These are phyloP conservation scores for Kluyveromyces marxianus DNA, from an alignment of 1,139 yeast genomes.

Conservation along the genomic window DNA sequence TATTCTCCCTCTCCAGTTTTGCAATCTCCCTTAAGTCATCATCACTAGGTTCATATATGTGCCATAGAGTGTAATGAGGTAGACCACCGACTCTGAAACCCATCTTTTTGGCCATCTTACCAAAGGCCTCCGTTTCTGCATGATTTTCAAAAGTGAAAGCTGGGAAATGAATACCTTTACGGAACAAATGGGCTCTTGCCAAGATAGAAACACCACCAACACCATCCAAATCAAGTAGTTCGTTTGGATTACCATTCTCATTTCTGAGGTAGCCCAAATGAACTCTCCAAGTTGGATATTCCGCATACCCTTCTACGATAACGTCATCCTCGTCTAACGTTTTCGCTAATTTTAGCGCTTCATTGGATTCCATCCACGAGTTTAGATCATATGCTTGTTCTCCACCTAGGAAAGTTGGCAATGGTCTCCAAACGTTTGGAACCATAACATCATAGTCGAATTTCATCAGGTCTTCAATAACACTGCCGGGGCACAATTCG, in stretches of 20 bases:
- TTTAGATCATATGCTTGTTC: conserved; percentile 81
- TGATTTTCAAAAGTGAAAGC: conserved; percentile 84
- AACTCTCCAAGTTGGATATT: conserved; percentile 82
- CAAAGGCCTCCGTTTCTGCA: conserved; percentile 91
- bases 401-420: conserved; percentile 66
- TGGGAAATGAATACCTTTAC: conserved; percentile 80
- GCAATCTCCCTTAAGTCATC: conserved; percentile 78
- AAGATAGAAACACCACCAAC: conserved; percentile 86
- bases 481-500: conserved; percentile 72
- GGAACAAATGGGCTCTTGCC: conserved; percentile 74
- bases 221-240: conserved; percentile 71
- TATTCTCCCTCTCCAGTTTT: conserved; percentile 59
- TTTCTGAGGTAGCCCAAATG: conserved; percentile 72
- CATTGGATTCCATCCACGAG: conserved; percentile 79
- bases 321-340: conserved; percentile 74
- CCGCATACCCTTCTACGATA: conserved; percentile 86
- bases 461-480: conserved; percentile 72
- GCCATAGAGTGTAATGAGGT: conserved; percentile 89
- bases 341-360: conserved; percentile 59
- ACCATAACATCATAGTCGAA: conserved; percentile 73
- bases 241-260: conserved; percentile 54
- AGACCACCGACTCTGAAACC: conserved; percentile 78
- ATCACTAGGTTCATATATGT: conserved; percentile 81
- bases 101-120: conserved; percentile 75
- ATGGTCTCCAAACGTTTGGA: conserved; percentile 87